Conservation (phyloP, 1,284 basidiomycete genomes). For the Ceratobasidium sp. region DNA sequence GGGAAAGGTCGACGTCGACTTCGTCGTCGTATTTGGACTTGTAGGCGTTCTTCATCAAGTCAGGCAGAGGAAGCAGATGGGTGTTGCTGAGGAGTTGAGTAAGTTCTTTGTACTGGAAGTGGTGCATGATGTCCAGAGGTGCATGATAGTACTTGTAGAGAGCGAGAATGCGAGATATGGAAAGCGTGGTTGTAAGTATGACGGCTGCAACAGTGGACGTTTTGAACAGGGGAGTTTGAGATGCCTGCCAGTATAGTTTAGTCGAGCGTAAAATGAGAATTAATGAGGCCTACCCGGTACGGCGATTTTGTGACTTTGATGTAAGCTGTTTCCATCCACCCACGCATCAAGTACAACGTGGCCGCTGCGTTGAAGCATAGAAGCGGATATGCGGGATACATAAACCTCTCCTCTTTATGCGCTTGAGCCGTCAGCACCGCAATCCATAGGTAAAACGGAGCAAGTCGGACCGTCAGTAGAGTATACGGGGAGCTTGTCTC, state of each 20-base stretch:
- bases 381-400: constrained; percentile 94
- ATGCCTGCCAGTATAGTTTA: constrained; percentile 69
- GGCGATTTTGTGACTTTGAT: constrained; percentile 83
- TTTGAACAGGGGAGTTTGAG: constrained; percentile 80
- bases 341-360: constrained; percentile 82
- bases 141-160: constrained; percentile 92
- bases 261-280: constrained; percentile 17
- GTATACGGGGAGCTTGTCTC: constrained; percentile 81
- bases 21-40: constrained; percentile 63
- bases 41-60: constrained; percentile 52
- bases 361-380: constrained; percentile 96
- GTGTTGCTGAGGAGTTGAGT: constrained; percentile 83
- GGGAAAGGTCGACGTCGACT: constrained; percentile 74
- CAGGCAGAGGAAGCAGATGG: constrained; percentile 66
- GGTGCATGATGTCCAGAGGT: constrained; percentile 80
- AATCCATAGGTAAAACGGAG: constrained; percentile 92
- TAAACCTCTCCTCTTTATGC: constrained; percentile 98
- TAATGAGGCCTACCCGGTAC: constrained; percentile 69
- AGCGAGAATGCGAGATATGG: constrained; percentile 82
- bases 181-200: constrained; percentile 74
- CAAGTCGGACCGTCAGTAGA: constrained; percentile 79
- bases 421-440: constrained; percentile 82
- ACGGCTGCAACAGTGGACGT: constrained; percentile 80
- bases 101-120: constrained; percentile 83
- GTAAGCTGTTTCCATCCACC: constrained; percentile 86